Percentiles rank a stretch among this genome's conserved stretches.
These are phyloP conservation scores for Nowakowskiella sp. DNA, from an alignment of 192 early-diverging fungal species.

Conservation along the genomic window DNA sequence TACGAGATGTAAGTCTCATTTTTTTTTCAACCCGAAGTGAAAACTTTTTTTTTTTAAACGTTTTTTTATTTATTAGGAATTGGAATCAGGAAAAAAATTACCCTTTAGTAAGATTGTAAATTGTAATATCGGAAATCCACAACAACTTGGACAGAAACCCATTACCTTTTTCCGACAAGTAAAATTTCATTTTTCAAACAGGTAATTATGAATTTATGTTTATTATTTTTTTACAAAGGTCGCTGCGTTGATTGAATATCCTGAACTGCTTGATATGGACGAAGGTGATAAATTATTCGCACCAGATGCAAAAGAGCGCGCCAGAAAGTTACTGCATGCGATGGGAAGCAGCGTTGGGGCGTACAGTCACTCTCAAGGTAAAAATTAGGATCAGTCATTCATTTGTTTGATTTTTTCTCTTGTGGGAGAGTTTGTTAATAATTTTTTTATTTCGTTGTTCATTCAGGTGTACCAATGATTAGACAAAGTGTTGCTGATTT, in stretches of 20 bases:
- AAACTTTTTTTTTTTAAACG: slow-evolving; percentile 5
- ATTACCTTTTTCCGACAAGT: slow-evolving; percentile 96
- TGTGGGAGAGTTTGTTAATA: background rate
- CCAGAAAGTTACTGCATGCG: slow-evolving; percentile 62
- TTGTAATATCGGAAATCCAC: slow-evolving; percentile 93
- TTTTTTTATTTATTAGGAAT: slow-evolving; percentile 1
- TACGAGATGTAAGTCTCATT: slow-evolving; percentile 41
- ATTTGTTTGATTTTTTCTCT: background rate
- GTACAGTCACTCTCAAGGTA: slow-evolving; percentile 89
- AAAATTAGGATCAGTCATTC: too few relatives aligned
- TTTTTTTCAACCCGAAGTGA: background rate
- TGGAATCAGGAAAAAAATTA: slow-evolving; percentile 31
- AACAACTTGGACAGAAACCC: slow-evolving; percentile 80
- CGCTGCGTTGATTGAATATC: slow-evolving; percentile 79
- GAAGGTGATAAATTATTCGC: slow-evolving; percentile 58
- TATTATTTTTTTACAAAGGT: slow-evolving; percentile 44
- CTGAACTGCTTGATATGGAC: slow-evolving; percentile 60
- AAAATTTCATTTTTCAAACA: background rate
- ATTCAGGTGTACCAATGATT: slow-evolving; percentile 64
- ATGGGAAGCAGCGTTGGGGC: slow-evolving; percentile 72
- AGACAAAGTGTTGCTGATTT: slow-evolving; percentile 85
- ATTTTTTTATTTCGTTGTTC: too few relatives aligned
- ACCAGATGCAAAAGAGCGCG: slow-evolving; percentile 76
- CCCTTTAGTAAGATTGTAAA: slow-evolving; percentile 63
- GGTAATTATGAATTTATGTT: background rate